These are phyloP conservation scores for Cryptococcus floricola DNA, from an alignment of 1,284 basidiomycete genomes.

Conservation along the genomic window DNA sequence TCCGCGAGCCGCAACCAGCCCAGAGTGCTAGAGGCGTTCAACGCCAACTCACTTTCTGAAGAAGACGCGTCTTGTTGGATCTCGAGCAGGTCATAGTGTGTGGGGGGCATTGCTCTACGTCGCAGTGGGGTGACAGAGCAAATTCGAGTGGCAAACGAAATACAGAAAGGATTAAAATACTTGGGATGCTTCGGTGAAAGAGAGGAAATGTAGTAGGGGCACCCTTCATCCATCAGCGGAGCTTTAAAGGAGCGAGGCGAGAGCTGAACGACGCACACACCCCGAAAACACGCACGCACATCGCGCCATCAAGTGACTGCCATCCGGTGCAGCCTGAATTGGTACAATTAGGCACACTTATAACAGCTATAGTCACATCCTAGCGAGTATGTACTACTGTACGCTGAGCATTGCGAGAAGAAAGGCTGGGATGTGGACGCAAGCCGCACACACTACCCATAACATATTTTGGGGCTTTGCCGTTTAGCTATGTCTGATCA, in stretches of 20 bases:
- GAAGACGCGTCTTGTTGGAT: conserved; percentile 16
- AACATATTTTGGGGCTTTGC: too few relatives aligned
- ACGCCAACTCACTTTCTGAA: conserved; percentile 9
- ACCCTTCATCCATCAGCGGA: conserved; percentile 32
- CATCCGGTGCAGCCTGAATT: conserved; percentile 9
- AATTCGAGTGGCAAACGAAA: not conserved
- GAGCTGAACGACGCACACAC: not conserved
- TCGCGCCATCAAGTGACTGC: too few relatives aligned
- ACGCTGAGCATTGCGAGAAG: too few relatives aligned
- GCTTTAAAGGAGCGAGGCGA: conserved; percentile 4
- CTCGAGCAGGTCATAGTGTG: conserved; percentile 19
- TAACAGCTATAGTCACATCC: conserved; percentile 30
- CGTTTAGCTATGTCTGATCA: too few relatives aligned
- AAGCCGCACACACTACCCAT: too few relatives aligned
- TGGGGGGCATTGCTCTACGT: not conserved
- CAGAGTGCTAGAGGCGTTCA: too few relatives aligned
- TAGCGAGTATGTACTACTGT: too few relatives aligned
- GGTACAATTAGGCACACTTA: conserved; percentile 34
- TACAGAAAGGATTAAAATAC: too few relatives aligned
- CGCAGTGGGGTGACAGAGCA: not conserved
- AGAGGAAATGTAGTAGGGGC: conserved; percentile 28
- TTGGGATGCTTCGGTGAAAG: too few relatives aligned
- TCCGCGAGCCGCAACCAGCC: not conserved
- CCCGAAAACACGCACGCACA: conserved; percentile 23
- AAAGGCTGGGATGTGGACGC: too few relatives aligned